These are phyloP conservation scores for Calocybe gangraenosa DNA, from an alignment of 768 basidiomycete genomes.

Conservation along the genomic window DNA sequence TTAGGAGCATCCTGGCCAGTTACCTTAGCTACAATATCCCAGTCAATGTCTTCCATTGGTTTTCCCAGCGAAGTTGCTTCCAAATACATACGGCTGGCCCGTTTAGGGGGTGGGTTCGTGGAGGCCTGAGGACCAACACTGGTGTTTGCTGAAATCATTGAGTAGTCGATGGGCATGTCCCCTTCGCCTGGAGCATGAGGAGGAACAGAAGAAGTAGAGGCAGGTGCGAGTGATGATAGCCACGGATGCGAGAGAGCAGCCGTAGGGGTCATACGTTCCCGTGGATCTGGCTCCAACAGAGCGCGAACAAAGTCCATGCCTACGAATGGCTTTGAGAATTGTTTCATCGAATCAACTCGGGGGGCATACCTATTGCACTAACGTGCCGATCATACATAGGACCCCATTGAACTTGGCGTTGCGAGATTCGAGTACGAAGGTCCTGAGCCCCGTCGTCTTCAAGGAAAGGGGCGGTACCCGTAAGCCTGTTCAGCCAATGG, in stretches of 20 bases:
- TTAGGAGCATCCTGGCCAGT: constrained; percentile 18
- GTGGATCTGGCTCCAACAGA: constrained; percentile 65
- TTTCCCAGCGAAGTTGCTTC: constrained; percentile 40
- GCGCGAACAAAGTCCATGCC: constrained; percentile 62
- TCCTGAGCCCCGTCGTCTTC: constrained; percentile 63
- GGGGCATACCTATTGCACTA: constrained; percentile 42
- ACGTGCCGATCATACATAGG: constrained; percentile 36
- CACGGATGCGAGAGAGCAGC: constrained; percentile 74
- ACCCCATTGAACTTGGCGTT: constrained; percentile 60
- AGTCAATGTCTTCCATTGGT: constrained; percentile 45
- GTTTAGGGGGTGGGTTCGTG: constrained; percentile 37
- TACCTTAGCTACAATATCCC: constrained; percentile 50
- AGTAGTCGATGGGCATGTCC: constrained; percentile 15
- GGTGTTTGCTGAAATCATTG: constrained; percentile 18
- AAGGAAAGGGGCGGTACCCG: constrained; percentile 74
- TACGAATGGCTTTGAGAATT: constrained; percentile 22
- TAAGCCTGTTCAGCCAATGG: constrained; percentile 47
- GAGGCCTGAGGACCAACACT: constrained; percentile 16
- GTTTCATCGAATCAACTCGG: background rate
- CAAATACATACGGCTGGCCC: constrained; percentile 44
- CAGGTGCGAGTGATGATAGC: constrained; percentile 43
- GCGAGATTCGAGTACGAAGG: constrained; percentile 56
- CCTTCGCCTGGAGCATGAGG: background rate
- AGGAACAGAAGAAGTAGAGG: constrained; percentile 16
- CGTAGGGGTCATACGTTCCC: constrained; percentile 63